Evolutionary conservation across 1,284 basidiomycete species (phyloP).

Genomic region (Porodaedalea pini): DNA sequence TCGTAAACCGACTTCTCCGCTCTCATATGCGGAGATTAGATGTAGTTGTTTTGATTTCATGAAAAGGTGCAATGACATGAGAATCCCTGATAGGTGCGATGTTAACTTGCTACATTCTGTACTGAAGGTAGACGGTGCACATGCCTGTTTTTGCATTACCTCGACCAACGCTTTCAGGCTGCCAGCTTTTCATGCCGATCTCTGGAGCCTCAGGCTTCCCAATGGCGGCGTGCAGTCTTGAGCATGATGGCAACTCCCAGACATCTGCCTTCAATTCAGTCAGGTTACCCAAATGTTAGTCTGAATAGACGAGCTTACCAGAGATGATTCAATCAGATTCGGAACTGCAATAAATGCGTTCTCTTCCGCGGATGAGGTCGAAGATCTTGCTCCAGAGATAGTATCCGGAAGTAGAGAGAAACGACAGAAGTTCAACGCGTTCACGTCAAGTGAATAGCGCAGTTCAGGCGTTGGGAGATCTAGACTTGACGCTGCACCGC

Average conservation of each 20-base stretch:
- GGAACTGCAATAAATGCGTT: constrained; percentile 72
- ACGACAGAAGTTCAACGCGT: constrained; percentile 86
- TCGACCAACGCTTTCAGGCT: constrained; percentile 41
- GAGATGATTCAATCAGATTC: constrained; percentile 81
- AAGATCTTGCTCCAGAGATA: constrained; percentile 12
- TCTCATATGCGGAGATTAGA: constrained; percentile 76
- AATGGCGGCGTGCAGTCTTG: constrained; percentile 76
- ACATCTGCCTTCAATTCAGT: constrained; percentile 62
- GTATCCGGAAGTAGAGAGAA: constrained; percentile 52
- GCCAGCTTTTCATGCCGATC: constrained; percentile 28
- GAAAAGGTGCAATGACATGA: constrained; percentile 81
- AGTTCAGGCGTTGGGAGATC: constrained; percentile 48
- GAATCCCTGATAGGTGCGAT: constrained; percentile 61
- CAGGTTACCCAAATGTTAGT: constrained; percentile 1
- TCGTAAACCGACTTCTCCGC: constrained; percentile 69
- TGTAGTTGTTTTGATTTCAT: constrained; percentile 41
- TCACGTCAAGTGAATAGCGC: constrained; percentile 73
- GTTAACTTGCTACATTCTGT: not conserved
- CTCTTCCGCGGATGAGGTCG: constrained; percentile 20
- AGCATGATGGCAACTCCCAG: constrained; percentile 62
- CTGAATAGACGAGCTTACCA: constrained; percentile 44
- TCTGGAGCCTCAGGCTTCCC: constrained; percentile 41
- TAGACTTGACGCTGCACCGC: constrained; percentile 52
- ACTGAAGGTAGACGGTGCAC: constrained; percentile 26
- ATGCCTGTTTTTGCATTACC: constrained; percentile 43